Evolutionary conservation across 192 early-diverging fungal species (phyloP).

Genomic region (Coemansia sp.): DNA sequence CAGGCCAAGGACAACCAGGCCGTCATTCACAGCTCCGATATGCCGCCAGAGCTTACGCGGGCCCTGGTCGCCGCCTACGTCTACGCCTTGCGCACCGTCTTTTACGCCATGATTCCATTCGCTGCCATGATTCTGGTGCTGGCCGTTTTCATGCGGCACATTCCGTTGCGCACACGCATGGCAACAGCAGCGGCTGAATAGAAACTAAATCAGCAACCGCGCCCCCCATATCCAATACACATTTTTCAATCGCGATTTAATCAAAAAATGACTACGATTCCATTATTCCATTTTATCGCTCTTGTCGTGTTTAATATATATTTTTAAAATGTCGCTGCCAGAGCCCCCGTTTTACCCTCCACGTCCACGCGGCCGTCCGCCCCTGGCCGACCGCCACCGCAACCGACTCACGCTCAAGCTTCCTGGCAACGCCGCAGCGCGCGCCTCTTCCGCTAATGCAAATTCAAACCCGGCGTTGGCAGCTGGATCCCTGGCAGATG

Average conservation of each 20-base stretch:
- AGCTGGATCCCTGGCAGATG: too few relatives aligned
- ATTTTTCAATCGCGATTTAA: too few relatives aligned
- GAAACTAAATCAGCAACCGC: background rate
- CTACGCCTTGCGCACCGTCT: slow-evolving; percentile 42
- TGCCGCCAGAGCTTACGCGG: slow-evolving; percentile 25
- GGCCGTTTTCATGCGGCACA: slow-evolving; percentile 47
- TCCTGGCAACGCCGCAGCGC: slow-evolving; percentile 5
- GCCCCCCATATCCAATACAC: too few relatives aligned
- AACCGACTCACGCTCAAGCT: slow-evolving; percentile 43
- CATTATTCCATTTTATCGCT: background rate
- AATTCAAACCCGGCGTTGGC: too few relatives aligned
- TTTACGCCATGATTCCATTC: slow-evolving; percentile 51
- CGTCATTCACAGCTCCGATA: slow-evolving; percentile 9
- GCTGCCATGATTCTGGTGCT: slow-evolving; percentile 41
- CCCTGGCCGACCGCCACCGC: slow-evolving; percentile 38
- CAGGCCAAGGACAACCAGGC: slow-evolving; percentile 31
- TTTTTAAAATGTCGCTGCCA: background rate
- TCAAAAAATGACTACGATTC: background rate
- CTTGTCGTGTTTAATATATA: background rate
- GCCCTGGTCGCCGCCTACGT: slow-evolving; percentile 52
- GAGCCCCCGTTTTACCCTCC: slow-evolving; percentile 13
- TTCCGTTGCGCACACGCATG: slow-evolving; percentile 31
- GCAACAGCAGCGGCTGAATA: slow-evolving; percentile 8
- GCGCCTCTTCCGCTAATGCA: too few relatives aligned
- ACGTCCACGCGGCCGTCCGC: slow-evolving; percentile 41